Base-by-base conservation (phyloP, 108 stramenopile species). In the Stephanodiscus minutulus region DNA sequence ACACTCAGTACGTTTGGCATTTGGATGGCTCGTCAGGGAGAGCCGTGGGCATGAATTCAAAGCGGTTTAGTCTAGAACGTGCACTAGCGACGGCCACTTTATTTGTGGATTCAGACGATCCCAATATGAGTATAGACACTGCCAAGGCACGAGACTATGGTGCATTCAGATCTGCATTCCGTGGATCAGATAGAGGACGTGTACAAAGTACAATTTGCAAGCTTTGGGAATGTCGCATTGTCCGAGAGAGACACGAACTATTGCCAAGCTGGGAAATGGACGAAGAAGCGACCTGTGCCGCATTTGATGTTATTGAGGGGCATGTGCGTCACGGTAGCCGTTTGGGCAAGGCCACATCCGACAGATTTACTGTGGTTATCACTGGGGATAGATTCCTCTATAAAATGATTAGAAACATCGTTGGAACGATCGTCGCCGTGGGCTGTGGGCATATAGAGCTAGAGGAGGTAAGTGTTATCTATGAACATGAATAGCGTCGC, bases 341-440 rank as follows among this genome's bases (percentile, higher is more conserved):
- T 55, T 55, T 77, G 43, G 60, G 31, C 33, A 33, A 53, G 48
- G 17, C 25, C 2, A 50, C 28, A 41, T 31, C 18, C 35, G n/a
- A 58, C 46, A 72, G 25, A 22, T 88, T 66, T 53, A 77, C 62
- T 28, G 61, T 92, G 10, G 61, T 70, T 0, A 72, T 95, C 17
- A 77, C 72, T 1, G 94, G 91, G 5, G 86, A 95, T 66, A 83
- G 94, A 33, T 95, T 92, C 67, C 62, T 95, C 18, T 95, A 94
- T 75, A 91, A 91, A 65, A 89, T 89, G 88, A 77, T 87, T 18
- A 81, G 93, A 29, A 85, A 91, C 44, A 64, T 94, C 35, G 93
- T 90, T 18, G 93, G 93, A 54, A 55, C 87, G 5, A 73, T 94
- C 17, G 88, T 94, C 11, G 87, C 85, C 13, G 76, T 87, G 25